phyloP scores from a whole-genome alignment of 164 flowering plant genomes.

The Tinospora cordifolia region DNA sequence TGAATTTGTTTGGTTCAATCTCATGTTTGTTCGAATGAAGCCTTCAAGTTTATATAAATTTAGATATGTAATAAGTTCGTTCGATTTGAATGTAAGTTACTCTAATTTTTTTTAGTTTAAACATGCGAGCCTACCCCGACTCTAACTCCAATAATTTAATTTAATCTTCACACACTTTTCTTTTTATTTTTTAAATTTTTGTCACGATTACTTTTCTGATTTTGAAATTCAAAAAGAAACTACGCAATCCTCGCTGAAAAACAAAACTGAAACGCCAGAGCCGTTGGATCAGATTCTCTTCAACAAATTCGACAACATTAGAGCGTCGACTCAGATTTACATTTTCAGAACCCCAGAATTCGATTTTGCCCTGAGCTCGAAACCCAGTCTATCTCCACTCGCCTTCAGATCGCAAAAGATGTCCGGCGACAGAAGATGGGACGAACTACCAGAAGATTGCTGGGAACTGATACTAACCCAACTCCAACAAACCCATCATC shows the following conservation, averaged over 20 bases:
- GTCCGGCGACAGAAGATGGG: constrained; percentile 4
- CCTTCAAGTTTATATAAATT: too few species aligned
- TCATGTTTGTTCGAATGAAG: too few species aligned
- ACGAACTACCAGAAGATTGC: constrained; percentile 45
- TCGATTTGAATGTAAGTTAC: too few species aligned
- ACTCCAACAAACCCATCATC: constrained; percentile 13
- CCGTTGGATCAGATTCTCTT: not conserved
- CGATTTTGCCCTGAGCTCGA: not conserved
- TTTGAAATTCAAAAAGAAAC: not conserved
- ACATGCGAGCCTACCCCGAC: too few species aligned
- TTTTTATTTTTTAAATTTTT: too few species aligned
- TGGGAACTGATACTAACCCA: constrained; percentile 38
- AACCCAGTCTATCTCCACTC: not conserved
- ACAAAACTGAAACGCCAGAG: not conserved
- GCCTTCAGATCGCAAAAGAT: constrained; percentile 3
- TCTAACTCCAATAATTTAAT: too few species aligned
- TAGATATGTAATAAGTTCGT: too few species aligned
- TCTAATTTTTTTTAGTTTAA: too few species aligned
- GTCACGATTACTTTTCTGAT: too few species aligned
- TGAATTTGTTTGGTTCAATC: too few species aligned
- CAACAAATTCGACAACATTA: not conserved
- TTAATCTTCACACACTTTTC: too few species aligned
- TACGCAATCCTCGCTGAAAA: not conserved
- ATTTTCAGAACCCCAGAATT: not conserved
- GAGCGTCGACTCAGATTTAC: not conserved